Conservation (phyloP, 495 filamentous ascomycete genomes). For the Daldinia loculata region DNA sequence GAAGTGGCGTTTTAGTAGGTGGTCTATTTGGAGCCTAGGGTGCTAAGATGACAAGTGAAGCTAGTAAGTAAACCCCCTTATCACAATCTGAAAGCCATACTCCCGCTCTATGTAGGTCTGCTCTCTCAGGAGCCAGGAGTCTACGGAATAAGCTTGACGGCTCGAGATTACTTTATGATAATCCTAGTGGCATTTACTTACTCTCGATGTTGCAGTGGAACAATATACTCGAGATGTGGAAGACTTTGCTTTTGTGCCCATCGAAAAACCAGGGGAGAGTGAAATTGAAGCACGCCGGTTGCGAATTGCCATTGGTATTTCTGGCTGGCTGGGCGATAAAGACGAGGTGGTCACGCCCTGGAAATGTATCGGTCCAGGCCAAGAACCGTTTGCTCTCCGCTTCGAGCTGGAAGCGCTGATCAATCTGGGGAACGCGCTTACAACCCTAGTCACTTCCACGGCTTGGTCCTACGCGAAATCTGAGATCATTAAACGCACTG, state of each 20-base stretch:
- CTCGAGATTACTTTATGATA: background rate
- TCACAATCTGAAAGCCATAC: conserved; percentile 35
- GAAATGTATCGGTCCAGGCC: conserved; percentile 73
- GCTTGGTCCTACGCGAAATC: conserved; percentile 84
- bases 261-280: conserved; percentile 55
- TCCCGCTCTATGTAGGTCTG: background rate
- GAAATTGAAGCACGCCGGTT: conserved; percentile 64
- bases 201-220: conserved; percentile 66
- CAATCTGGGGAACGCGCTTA: conserved; percentile 81
- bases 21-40: conserved; percentile 90
- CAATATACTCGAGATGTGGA: conserved; percentile 86
- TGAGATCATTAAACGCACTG: conserved; percentile 72
- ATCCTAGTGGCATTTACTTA: conserved; percentile 56
- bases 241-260: conserved; percentile 89
- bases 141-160: background rate
- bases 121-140: background rate
- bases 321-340: conserved; percentile 81
- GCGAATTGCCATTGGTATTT: conserved; percentile 82
- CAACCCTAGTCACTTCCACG: conserved; percentile 76
- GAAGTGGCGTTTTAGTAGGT: conserved; percentile 82
- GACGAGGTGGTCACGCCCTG: conserved; percentile 79
- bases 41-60: conserved; percentile 77
- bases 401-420: conserved; percentile 83
- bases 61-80: conserved; percentile 44
- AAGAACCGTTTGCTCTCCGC: conserved; percentile 84